Conservation (phyloP, 106 monocot species). For the Dendrobium chrysotoxum region DNA sequence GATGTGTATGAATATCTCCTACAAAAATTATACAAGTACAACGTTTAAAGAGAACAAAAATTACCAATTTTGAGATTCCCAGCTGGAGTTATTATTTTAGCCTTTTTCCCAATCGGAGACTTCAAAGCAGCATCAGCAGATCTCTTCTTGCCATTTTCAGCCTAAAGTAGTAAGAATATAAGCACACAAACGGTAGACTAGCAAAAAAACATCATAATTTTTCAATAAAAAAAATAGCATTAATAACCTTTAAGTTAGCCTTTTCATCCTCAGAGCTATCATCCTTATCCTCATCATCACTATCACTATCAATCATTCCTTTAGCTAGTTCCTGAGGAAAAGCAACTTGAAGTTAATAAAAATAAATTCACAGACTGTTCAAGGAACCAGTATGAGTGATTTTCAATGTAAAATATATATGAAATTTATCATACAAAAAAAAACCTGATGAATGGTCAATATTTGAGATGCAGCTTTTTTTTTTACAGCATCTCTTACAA, state of each 20-base stretch:
- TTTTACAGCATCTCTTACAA: no score
- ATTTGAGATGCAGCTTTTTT: no score
- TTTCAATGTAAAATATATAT: no score
- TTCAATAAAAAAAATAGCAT: neutral
- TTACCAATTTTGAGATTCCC: neutral
- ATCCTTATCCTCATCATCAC: constrained; percentile 35
- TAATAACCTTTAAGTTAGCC: constrained; percentile 29
- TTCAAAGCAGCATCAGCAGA: constrained; percentile 3
- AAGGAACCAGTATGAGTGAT: no score
- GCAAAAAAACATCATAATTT: neutral
- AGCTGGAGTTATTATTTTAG: constrained; percentile 10
- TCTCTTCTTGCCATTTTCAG: constrained; percentile 24
- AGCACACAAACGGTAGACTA: neutral
- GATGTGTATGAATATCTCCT: no score
- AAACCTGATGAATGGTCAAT: no score
- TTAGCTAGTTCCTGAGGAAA: constrained; percentile 33
- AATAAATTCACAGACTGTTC: no score
- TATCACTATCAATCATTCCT: constrained; percentile 25
- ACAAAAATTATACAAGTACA: no score
- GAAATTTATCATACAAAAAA: no score
- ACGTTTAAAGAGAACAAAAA: no score
- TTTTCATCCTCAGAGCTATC: constrained; percentile 52
- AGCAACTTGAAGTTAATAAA: neutral
- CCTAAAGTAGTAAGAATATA: neutral
- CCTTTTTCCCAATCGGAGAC: constrained; percentile 17